phyloP scores from a whole-genome alignment of 352 stramenopile species.

The Globisporangium uncinulatum region DNA sequence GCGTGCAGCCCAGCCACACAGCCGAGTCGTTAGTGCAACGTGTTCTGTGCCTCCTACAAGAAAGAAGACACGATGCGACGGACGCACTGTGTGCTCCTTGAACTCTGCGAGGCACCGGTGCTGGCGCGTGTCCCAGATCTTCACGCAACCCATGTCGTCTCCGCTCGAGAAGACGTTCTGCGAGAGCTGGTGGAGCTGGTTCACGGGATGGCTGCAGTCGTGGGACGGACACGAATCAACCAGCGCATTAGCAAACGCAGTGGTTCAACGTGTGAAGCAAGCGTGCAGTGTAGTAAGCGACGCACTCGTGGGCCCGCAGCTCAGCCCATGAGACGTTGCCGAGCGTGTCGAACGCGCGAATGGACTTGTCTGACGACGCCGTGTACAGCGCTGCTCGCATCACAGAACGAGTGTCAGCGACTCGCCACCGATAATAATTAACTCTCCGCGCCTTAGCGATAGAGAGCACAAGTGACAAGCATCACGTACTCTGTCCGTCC shows the following conservation, averaged over 20 bases:
- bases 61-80: not conserved
- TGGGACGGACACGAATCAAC: not conserved
- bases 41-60: not conserved
- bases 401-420: conserved; percentile 4
- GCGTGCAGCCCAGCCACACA: not conserved
- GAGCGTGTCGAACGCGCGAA: conserved; percentile 75
- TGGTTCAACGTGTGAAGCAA: no score
- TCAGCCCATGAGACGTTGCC: conserved; percentile 76
- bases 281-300: not conserved
- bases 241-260: no score
- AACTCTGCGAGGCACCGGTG: conserved; percentile 84
- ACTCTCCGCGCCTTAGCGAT: no score
- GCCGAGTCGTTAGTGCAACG: not conserved
- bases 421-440: not conserved
- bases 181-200: conserved; percentile 66
- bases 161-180: conserved; percentile 68
- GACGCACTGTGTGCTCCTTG: conserved; percentile 86
- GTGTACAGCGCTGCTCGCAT: conserved; percentile 57
- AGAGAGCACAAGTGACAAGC: no score
- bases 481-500: conserved; percentile 63
- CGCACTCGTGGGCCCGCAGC: conserved; percentile 66
- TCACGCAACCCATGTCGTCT: conserved; percentile 79
- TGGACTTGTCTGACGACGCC: conserved; percentile 72
- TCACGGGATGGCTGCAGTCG: conserved; percentile 46
- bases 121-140: conserved; percentile 86